These are phyloP conservation scores for Tribonema minus DNA, from an alignment of 108 stramenopile species.

Conservation along the genomic window DNA sequence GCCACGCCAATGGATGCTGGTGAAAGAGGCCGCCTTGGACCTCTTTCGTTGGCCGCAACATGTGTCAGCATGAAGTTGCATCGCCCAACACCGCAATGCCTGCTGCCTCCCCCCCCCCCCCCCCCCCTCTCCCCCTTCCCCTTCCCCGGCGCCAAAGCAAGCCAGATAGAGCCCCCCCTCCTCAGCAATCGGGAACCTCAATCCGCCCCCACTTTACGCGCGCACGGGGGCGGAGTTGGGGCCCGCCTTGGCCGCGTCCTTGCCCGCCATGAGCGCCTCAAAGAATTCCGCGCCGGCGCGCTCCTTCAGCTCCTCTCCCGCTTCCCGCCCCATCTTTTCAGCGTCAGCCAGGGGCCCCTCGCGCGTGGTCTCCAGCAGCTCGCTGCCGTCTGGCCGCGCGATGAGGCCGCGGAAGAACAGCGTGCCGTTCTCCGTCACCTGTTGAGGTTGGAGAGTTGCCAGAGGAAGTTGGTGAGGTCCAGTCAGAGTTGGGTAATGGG, in stretches of 20 bases:
- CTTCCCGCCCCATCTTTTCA: slow-evolving; percentile 49
- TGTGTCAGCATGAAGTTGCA: too few species aligned
- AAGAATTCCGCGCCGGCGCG: slow-evolving; percentile 39
- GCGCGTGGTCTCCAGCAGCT: slow-evolving; percentile 38
- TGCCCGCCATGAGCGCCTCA: slow-evolving; percentile 9
- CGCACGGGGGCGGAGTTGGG: neutral
- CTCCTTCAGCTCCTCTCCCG: slow-evolving; percentile 56
- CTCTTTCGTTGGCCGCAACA: too few species aligned
- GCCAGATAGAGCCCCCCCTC: too few species aligned
- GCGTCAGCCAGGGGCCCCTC: slow-evolving; percentile 50
- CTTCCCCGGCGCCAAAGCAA: too few species aligned
- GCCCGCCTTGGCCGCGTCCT: neutral
- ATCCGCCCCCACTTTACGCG: too few species aligned
- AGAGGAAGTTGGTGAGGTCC: neutral
- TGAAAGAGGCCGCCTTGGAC: too few species aligned
- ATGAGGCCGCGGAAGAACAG: slow-evolving; percentile 53
- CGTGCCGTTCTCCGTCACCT: slow-evolving; percentile 31
- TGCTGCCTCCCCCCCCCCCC: too few species aligned
- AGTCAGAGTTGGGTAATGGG: neutral
- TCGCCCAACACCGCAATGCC: too few species aligned
- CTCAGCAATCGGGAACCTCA: too few species aligned
- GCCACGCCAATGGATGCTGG: too few species aligned
- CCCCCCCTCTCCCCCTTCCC: too few species aligned
- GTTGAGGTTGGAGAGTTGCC: neutral
- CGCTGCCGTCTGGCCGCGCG: slow-evolving; percentile 52